Conservation (phyloP, 345 rosid species). For the Moringa oleifera region DNA sequence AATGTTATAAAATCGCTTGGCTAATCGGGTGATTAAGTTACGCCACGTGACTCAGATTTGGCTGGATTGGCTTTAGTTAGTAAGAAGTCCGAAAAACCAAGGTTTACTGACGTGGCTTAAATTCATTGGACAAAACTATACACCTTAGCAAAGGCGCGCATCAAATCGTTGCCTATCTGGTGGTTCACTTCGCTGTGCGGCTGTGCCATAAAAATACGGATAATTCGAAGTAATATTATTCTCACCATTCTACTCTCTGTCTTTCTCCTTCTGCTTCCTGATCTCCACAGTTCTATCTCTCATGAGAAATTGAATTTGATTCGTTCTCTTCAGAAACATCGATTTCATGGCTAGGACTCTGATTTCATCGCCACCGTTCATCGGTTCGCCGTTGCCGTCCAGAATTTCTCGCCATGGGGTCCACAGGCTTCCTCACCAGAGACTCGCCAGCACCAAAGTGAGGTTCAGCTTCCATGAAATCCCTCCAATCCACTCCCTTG, state of each 20-base stretch:
- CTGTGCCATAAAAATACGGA: background rate
- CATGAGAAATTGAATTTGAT: background rate
- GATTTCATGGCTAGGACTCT: slow-evolving; percentile 69
- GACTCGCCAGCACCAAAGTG: slow-evolving; percentile 49
- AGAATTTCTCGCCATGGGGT: slow-evolving; percentile 38
- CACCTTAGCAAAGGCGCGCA: background rate
- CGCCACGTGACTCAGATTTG: no score
- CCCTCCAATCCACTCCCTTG: slow-evolving; percentile 54
- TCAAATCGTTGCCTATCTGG: background rate
- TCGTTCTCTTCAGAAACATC: slow-evolving; percentile 2
- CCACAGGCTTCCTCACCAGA: slow-evolving; percentile 42
- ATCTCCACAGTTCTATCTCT: background rate
- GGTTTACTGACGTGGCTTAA: background rate
- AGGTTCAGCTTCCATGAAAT: slow-evolving; percentile 66
- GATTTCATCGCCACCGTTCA: slow-evolving; percentile 73
- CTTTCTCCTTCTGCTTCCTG: background rate
- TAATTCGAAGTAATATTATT: background rate
- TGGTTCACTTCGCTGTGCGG: background rate
- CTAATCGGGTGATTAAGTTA: no score
- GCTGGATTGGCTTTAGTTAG: no score
- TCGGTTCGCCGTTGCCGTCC: slow-evolving; percentile 48
- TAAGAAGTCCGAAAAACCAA: background rate
- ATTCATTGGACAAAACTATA: background rate
- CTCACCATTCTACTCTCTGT: background rate
- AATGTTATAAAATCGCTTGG: no score